phyloP scores from a whole-genome alignment of 2,329 filamentous ascomycete genomes.

The Cladosporium oxysporum region DNA sequence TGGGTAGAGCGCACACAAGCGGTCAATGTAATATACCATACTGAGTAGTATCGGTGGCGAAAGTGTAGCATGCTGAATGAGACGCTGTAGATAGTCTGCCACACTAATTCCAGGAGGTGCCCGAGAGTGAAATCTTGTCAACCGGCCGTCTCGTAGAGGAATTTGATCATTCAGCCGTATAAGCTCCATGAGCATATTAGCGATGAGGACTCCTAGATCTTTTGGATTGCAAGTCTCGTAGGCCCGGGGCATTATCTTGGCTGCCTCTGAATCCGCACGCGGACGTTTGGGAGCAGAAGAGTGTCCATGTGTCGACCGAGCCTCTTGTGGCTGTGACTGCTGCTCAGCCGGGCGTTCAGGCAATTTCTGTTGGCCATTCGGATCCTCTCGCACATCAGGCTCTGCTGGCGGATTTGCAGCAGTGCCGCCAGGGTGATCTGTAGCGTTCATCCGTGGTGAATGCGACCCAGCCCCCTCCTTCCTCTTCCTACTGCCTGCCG shows the following conservation, averaged over 20 bases:
- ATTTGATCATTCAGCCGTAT: conserved; percentile 90
- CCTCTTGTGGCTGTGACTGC: conserved; percentile 27
- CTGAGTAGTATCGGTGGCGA: conserved; percentile 92
- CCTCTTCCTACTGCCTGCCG: conserved; percentile 30
- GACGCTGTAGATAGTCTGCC: conserved; percentile 84
- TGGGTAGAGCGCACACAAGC: conserved; percentile 85
- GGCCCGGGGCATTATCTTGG: conserved; percentile 65
- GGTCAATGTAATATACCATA: conserved; percentile 99
- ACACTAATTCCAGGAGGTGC: conserved; percentile 91
- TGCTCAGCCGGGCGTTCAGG: conserved; percentile 10
- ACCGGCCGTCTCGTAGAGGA: conserved; percentile 78
- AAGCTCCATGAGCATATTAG: conserved; percentile 93
- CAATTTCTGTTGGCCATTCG: conserved; percentile 10
- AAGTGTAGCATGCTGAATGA: conserved; percentile 91
- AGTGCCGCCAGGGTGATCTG: not conserved
- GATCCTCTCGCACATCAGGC: conserved; percentile 14
- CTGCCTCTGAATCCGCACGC: conserved; percentile 47
- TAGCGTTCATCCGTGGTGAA: conserved; percentile 25
- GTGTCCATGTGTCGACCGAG: conserved; percentile 35
- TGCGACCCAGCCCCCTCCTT: conserved; percentile 25
- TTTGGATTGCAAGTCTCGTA: conserved; percentile 83
- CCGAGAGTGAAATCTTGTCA: conserved; percentile 87
- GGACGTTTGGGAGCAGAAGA: conserved; percentile 43
- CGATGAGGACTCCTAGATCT: conserved; percentile 86
- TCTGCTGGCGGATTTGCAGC: conserved; percentile 18